Evolutionary conservation across 2,329 filamentous ascomycete genomes (phyloP).

Genomic region (Nemania sp.): DNA sequence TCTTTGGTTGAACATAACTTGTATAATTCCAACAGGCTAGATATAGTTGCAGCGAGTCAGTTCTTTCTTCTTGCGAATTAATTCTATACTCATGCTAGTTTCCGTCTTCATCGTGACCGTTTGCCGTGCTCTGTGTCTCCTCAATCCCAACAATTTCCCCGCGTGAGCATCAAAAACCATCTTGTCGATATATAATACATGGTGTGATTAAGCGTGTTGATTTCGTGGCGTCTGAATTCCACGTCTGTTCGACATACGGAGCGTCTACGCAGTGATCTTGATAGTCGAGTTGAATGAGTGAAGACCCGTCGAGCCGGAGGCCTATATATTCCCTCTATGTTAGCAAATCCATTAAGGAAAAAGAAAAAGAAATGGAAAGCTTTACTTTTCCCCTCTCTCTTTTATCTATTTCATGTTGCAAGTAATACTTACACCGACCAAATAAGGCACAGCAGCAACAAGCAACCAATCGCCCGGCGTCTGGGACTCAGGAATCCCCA

Average conservation of each 20-base stretch:
- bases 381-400: too few relatives aligned
- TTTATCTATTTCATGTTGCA: too few relatives aligned
- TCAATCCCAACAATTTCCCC: neutral
- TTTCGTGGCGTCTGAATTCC: neutral
- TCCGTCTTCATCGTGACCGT: neutral
- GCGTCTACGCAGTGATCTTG: conserved; percentile 20
- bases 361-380: neutral
- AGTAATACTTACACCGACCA: conserved; percentile 36
- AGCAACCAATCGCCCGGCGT: conserved; percentile 32
- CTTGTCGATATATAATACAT: neutral
- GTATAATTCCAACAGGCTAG: too few relatives aligned
- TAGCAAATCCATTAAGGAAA: neutral
- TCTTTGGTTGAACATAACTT: too few relatives aligned
- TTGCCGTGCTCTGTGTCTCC: neutral
- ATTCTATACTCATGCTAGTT: conserved; percentile 18
- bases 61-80: conserved; percentile 6
- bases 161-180: conserved; percentile 5
- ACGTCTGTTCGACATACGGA: neutral
- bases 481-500: conserved; percentile 26
- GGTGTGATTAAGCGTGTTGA: neutral
- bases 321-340: conserved; percentile 26
- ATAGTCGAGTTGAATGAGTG: conserved; percentile 26
- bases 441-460: conserved; percentile 35
- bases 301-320: conserved; percentile 30
- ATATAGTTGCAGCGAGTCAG: too few relatives aligned